Evolutionary conservation across 352 stramenopile species (phyloP), one percentile per base, ranked within the genome.

Genomic region (Phytophthora kernoviae): DNA sequence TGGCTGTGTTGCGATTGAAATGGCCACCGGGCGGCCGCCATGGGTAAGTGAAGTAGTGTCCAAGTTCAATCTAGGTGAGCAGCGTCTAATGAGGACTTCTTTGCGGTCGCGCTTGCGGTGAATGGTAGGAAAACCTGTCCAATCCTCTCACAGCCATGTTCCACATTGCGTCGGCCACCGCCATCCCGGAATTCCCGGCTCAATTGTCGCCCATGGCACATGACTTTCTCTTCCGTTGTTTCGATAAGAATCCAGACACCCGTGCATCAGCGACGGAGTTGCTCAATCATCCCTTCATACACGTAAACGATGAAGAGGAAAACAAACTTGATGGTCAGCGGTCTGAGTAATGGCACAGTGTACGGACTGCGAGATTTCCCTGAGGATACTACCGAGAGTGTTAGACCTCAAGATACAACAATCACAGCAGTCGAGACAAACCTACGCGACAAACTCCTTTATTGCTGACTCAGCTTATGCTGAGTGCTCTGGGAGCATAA

Each of bases 1-100:
- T 27, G 93, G 92, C 20, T 97, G 90, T 54, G 89, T 93, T 10
- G 64, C 94, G 46, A 73, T 98, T 14, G 90, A 98, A 63, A 96
- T 98, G 78, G 65, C 81, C 7, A 98, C 90, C 2, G 92, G 73
- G 10, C 89, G 73, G 47, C 87, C 90, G 6, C 93, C 92, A 0
- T 98, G 90, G 89, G 78, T 91, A 57, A 34, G 63, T 26, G 8
- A 9, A 32, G 6, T 6, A 30, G 24, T n/a, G n/a, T n/a, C n/a
- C 24, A 30, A 7, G 24, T 30, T 30, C 24, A 30, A 6, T 30
- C 24, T n/a, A n/a, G n/a, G 24, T 7, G 6, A 30, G 24, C 24
- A 30, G 6, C 6, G 24, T 30, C 6, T 30, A 30, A 30, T 30
- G n/a, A 14, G 22, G 24, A 48, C 39, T 15, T 33, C 18, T 30